phyloP scores from a whole-genome alignment of 2,329 filamentous ascomycete genomes.

The Pseudocercospora musae region DNA sequence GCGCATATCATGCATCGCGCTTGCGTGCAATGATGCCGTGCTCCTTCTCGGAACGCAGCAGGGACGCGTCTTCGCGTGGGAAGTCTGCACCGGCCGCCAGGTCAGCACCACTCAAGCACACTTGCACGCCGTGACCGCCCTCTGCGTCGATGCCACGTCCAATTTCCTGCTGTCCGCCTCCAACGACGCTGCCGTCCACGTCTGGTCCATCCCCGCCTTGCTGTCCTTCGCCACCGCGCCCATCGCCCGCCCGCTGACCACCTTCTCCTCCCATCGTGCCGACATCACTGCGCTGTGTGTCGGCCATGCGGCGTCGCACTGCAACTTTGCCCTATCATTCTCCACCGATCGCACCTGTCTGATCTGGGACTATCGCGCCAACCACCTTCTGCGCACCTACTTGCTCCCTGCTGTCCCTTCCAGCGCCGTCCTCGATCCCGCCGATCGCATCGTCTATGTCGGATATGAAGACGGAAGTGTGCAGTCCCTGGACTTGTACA shows the following conservation, averaged over 20 bases:
- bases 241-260: conserved; percentile 68
- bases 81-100: conserved; percentile 74
- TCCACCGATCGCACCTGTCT: conserved; percentile 85
- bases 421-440: conserved; percentile 74
- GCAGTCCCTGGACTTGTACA: conserved; percentile 72
- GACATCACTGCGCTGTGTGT: conserved; percentile 63
- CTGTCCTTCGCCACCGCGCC: conserved; percentile 60
- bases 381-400: conserved; percentile 73
- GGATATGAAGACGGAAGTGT: conserved; percentile 77
- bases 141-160: conserved; percentile 67
- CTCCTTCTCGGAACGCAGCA: conserved; percentile 78
- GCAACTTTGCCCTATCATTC: conserved; percentile 79
- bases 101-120: conserved; percentile 74
- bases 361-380: conserved; percentile 86
- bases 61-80: conserved; percentile 86
- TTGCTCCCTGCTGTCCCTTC: conserved; percentile 71
- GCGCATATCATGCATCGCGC: conserved; percentile 71
- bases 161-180: conserved; percentile 75
- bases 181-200: conserved; percentile 82
- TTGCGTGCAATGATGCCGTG: conserved; percentile 65
- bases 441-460: conserved; percentile 76
- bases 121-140: conserved; percentile 73
- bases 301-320: conserved; percentile 67
- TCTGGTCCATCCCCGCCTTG: conserved; percentile 80
- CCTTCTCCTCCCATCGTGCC: conserved; percentile 72